Base-by-base conservation (phyloP, 2,329 filamentous ascomycete species). In the Tympanopsis confertula region DNA sequence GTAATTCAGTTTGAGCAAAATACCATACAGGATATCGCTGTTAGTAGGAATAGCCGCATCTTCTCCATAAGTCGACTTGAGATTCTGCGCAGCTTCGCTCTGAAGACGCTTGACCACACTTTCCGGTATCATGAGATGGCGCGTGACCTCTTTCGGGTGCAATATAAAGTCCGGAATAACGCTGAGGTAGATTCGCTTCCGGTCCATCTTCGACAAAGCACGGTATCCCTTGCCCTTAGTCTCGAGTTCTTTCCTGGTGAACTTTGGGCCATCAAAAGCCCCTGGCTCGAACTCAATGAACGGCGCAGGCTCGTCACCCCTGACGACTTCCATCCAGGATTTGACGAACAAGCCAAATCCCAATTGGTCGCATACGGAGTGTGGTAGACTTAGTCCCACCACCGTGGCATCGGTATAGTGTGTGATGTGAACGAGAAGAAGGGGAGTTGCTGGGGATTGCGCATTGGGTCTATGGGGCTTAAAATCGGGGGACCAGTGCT, bases 391-490 rank as follows among this genome's bases (percentile, higher is more conserved):
- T n/a, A 41, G 20, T 2, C 29, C 19, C 3, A 50, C 13, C 4
- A 50, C 37, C 1, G 44, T 45, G 7, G 43, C 45, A 24, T 50
- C 26, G 4, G 19, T 35, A 35, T 44, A 50, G 19, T 32, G 35
- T 5, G 42, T 45, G 13, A 50, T 26, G 30, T 50, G 48, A 2
- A 48, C 45, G 5, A 47, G 39, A 10, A 50, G 37, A n/a, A 44
- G 35, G 2, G 48, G 45, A 4, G 39, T 43, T 20, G 46, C 40
- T 15, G 45, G 41, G 5, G 32, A 36, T 5, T 49, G 45, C 1
- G 39, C 26, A 12, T 15, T 39, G 17, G 39, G 38, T 17, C 41
- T 26, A 14, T 35, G 15, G 5, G 48, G 47, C 48, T n/a, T 12
- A 28, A n/a, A n/a, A n/a, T n/a, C n/a, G n/a, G n/a, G n/a, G n/a